Evolutionary conservation across 495 filamentous ascomycete genomes (phyloP).

Genomic region (Xylaria castorea): DNA sequence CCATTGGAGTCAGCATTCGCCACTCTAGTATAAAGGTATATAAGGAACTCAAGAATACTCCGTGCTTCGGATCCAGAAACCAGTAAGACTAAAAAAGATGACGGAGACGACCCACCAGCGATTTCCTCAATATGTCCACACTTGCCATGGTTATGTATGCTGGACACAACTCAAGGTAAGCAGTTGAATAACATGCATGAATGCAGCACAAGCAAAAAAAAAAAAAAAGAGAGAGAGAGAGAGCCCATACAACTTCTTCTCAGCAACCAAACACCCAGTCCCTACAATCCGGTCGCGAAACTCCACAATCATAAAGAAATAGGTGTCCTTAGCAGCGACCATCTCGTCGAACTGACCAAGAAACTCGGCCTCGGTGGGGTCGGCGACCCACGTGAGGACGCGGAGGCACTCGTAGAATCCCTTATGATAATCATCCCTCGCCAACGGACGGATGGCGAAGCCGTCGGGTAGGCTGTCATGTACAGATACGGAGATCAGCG

Average conservation of each 20-base stretch:
- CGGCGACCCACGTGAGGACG: slow-evolving; percentile 82
- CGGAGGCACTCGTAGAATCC: slow-evolving; percentile 81
- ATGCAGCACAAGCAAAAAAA: neutral
- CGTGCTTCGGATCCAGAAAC: neutral
- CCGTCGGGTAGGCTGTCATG: slow-evolving; percentile 66
- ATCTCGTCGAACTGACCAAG: slow-evolving; percentile 81
- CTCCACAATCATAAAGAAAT: slow-evolving; percentile 77
- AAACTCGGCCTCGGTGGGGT: slow-evolving; percentile 73
- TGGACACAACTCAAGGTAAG: slow-evolving; percentile 34
- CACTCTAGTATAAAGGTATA: neutral
- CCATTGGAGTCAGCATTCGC: neutral
- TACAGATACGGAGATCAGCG: slow-evolving; percentile 74
- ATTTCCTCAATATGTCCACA: slow-evolving; percentile 94
- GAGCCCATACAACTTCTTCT: slow-evolving; percentile 69
- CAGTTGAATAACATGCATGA: neutral
- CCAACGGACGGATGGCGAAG: slow-evolving; percentile 77
- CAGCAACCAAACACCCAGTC: slow-evolving; percentile 78
- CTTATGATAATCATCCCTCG: slow-evolving; percentile 69
- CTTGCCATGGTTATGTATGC: slow-evolving; percentile 66
- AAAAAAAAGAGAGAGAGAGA: neutral
- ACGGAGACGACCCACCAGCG: slow-evolving; percentile 46
- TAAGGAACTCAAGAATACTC: neutral
- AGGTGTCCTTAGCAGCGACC: slow-evolving; percentile 68
- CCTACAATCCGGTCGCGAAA: slow-evolving; percentile 72
- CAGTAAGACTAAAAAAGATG: neutral